A percentile compares a stretch with the other conserved stretches of the same genome.
These are phyloP conservation scores for Botryotinia calthae DNA, from an alignment of 2,329 filamentous ascomycete species.

Conservation along the genomic window DNA sequence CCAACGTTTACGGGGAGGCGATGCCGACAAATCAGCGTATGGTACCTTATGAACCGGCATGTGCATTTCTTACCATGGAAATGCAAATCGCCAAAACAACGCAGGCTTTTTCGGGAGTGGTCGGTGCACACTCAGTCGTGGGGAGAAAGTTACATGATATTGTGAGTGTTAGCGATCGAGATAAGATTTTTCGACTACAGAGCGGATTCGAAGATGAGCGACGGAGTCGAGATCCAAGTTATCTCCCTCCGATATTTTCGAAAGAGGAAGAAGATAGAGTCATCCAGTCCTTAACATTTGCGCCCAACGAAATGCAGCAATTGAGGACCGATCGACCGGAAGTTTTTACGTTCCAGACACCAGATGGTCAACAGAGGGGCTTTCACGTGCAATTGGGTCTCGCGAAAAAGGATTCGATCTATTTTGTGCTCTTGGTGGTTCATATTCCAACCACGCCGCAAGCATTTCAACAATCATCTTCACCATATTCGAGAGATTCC, in stretches of 20 bases:
- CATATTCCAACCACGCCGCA: conserved; percentile 32
- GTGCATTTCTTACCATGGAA: conserved; percentile 56
- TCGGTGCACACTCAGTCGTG: conserved; percentile 49
- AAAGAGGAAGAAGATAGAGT: conserved; percentile 54
- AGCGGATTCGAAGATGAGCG: conserved; percentile 54
- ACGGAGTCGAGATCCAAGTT: conserved; percentile 56
- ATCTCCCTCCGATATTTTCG: conserved; percentile 61
- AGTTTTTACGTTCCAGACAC: conserved; percentile 52
- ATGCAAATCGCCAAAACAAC: conserved; percentile 59
- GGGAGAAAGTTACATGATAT: conserved; percentile 55
- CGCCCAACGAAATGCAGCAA: conserved; percentile 51
- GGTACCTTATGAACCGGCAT: conserved; percentile 49
- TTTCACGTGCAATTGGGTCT: conserved; percentile 55
- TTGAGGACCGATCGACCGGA: conserved; percentile 54
- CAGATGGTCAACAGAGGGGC: conserved; percentile 51
- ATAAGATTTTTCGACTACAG: conserved; percentile 51
- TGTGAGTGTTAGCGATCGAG: conserved; percentile 51
- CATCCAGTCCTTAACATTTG: conserved; percentile 55
- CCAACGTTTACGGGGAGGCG: conserved; percentile 47
- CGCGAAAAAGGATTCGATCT: conserved; percentile 59
- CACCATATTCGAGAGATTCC: conserved; percentile 34
- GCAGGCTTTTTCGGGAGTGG: conserved; percentile 52
- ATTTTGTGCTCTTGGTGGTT: conserved; percentile 54
- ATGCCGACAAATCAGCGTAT: conserved; percentile 34
- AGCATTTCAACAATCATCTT: conserved; percentile 31